A percentile compares a stretch with the other conserved stretches of the same genome.
Evolutionary conservation across 1,139 yeast genomes (phyloP).

Genomic region (Pichia sp.): DNA sequence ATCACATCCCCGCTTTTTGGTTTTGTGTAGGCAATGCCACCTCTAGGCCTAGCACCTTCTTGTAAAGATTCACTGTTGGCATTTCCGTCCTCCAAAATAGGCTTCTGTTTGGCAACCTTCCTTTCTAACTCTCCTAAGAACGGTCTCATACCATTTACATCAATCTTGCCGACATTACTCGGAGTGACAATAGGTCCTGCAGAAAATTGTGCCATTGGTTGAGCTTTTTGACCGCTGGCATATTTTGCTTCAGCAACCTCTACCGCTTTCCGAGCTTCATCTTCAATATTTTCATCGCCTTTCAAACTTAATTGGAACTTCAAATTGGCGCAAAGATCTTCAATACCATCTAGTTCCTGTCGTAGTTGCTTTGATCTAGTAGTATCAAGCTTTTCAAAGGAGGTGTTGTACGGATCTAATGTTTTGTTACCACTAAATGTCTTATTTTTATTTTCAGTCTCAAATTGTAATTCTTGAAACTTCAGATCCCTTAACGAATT

Average conservation of each 20-base stretch:
- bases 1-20: background rate
- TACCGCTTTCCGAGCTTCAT: slow-evolving; percentile 29
- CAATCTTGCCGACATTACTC: slow-evolving; percentile 22
- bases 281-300: slow-evolving; percentile 20
- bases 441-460: slow-evolving; percentile 6
- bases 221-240: slow-evolving; percentile 42
- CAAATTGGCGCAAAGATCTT: slow-evolving; percentile 26
- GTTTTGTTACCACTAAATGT: slow-evolving; percentile 23
- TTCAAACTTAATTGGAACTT: slow-evolving; percentile 25
- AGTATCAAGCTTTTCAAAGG: slow-evolving; percentile 11
- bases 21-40: slow-evolving; percentile 9
- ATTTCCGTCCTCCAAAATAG: slow-evolving; percentile 13
- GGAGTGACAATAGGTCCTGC: slow-evolving; percentile 32
- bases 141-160: slow-evolving; percentile 34
- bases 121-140: slow-evolving; percentile 55
- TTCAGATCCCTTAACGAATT: slow-evolving; percentile 56
- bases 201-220: slow-evolving; percentile 23
- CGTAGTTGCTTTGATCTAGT: slow-evolving; percentile 22
- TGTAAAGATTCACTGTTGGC: background rate
- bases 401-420: slow-evolving; percentile 34
- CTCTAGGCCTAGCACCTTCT: background rate
- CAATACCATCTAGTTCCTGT: slow-evolving; percentile 24
- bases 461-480: slow-evolving; percentile 42
- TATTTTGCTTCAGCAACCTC: slow-evolving; percentile 46
- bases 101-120: slow-evolving; percentile 42